A percentile compares a stretch with the other conserved stretches of the same genome.
Evolutionary conservation across 2,329 filamentous ascomycete species (phyloP).

Genomic region (Gnomoniopsis sp.): DNA sequence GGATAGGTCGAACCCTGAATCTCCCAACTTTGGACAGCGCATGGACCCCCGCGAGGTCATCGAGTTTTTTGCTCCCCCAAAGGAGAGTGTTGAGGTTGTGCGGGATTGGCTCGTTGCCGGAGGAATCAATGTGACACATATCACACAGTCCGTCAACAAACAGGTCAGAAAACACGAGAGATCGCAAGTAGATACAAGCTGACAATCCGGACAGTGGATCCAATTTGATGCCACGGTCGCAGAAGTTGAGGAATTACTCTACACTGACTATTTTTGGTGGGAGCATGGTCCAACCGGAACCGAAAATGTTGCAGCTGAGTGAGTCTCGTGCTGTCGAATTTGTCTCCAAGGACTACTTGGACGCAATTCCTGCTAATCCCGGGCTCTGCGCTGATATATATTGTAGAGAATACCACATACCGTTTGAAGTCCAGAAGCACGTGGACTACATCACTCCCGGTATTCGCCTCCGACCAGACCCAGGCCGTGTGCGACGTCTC

Average conservation of each 20-base stretch:
- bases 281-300: constrained; percentile 34
- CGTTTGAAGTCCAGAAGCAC: constrained; percentile 39
- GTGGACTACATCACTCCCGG: constrained; percentile 54
- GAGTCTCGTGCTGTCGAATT: no score
- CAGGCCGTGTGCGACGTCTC: constrained; percentile 9
- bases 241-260: constrained; percentile 36
- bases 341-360: no score
- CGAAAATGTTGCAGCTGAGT: constrained; percentile 32
- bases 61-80: constrained; percentile 32
- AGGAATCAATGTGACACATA: constrained; percentile 17
- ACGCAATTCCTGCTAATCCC: no score
- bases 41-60: constrained; percentile 31
- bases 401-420: constrained; percentile 40
- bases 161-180: constrained; percentile 18
- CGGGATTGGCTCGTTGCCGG: constrained; percentile 11
- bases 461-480: constrained; percentile 37
- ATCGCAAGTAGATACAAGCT: constrained; percentile 17
- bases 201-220: constrained; percentile 33
- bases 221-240: constrained; percentile 36
- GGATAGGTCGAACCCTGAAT: constrained; percentile 26
- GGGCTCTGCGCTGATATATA: no score
- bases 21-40: constrained; percentile 33
- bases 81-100: constrained; percentile 28
- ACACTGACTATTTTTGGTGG: constrained; percentile 37
- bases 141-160: constrained; percentile 23